Base-by-base conservation (phyloP, 441 rosid species). In the Adansonia rubrostipa region DNA sequence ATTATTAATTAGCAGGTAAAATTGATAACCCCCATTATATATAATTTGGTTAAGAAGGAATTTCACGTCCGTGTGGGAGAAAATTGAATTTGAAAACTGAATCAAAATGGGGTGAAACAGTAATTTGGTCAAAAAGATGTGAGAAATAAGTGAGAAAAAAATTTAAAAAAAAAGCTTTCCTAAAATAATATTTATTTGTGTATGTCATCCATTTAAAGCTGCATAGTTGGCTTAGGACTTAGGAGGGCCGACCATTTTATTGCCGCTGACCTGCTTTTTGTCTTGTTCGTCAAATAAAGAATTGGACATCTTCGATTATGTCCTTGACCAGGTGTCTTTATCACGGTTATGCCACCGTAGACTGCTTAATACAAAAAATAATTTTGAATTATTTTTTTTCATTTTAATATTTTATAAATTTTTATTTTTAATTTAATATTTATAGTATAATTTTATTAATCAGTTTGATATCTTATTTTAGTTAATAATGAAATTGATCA, bases 31-130 rank as follows among this genome's bases (percentile, higher is more conserved):
- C 91, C 90, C 66, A 10, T 88, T 85, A 85, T 82, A 84, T 88
- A 71, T 76, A 87, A 74, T 86, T 82, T 80, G 87, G 89, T 91
- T 91, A 77, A 91, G 86, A 80, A 36, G 79, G 74, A 79, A 45
- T 82, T 92, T 92, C 84, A 85, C 87, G 94, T 92, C 95, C 94
- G 97, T 88, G 80, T 82, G 80, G 87, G 77, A 71, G n/a, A 17
- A 85, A 70, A 78, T 77, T 82, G 80, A 75, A 85, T 79, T 81
- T 78, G 78, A 33, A 62, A 6, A 11, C 13, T 33, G 14, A 80
- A 86, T 47, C 14, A 19, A 57, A 75, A 66, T 9, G 1, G 33
- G 87, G 88, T 9, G 57, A 58, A 56, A 74, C 61, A 19, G 90
- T 84, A 80, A 76, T 84, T 83, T 20, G 0, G 4, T 5, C 0